Evolutionary conservation across 2,329 filamentous ascomycete species (phyloP).

Genomic region (Neonectria ditissima): DNA sequence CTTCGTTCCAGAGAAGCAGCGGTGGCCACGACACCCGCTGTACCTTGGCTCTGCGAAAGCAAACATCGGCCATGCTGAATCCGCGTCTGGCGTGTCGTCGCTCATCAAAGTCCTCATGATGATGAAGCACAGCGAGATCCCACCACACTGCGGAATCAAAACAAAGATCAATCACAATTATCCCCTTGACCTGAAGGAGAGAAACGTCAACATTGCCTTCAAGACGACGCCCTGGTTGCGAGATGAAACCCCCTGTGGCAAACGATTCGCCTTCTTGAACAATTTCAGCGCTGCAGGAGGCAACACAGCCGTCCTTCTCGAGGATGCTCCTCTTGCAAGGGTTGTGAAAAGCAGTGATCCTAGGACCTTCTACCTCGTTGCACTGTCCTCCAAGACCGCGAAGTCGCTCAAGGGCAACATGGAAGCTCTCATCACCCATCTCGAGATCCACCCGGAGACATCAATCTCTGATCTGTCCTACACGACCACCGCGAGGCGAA

Average conservation of each 20-base stretch:
- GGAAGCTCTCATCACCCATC: conserved; percentile 64
- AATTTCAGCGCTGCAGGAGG: conserved; percentile 79
- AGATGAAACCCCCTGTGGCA: conserved; percentile 55
- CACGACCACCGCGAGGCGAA: conserved; percentile 74
- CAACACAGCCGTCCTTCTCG: conserved; percentile 75
- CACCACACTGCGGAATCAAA: conserved; percentile 77
- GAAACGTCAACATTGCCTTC: conserved; percentile 70
- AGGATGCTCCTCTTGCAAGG: conserved; percentile 66
- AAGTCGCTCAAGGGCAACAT: conserved; percentile 70
- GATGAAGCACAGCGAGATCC: conserved; percentile 72
- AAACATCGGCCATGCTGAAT: conserved; percentile 73
- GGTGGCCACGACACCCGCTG: conserved; percentile 61
- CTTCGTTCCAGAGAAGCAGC: conserved; percentile 62
- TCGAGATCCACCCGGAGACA: conserved; percentile 62
- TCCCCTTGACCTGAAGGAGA: conserved; percentile 66
- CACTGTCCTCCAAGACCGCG: conserved; percentile 68
- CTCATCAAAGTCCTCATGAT: conserved; percentile 74
- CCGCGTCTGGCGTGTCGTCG: conserved; percentile 71
- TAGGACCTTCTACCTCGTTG: conserved; percentile 68
- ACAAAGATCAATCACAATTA: conserved; percentile 70
- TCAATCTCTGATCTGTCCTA: conserved; percentile 72
- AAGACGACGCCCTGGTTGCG: conserved; percentile 64
- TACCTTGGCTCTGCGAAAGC: conserved; percentile 73
- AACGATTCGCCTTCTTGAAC: conserved; percentile 68
- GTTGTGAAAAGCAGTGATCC: conserved; percentile 62